Percentiles rank a stretch among this genome's conserved stretches.
Conservation (phyloP, 2,329 filamentous ascomycete species). For the Colletotrichum sublineola region DNA sequence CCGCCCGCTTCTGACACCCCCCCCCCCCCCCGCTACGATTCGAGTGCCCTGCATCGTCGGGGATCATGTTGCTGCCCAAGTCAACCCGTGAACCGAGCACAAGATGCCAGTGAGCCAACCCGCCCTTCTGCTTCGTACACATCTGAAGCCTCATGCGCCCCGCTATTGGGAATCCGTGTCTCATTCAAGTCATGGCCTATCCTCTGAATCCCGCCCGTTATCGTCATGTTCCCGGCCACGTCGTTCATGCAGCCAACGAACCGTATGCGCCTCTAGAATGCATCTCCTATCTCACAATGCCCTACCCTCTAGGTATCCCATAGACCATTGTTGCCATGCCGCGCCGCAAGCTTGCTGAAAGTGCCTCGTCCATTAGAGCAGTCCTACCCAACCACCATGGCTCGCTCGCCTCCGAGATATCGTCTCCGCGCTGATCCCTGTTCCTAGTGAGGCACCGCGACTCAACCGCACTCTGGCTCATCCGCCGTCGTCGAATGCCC, state of each 20-base stretch:
- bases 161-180: slow-evolving; percentile 1
- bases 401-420: background rate
- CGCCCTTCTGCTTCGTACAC: background rate
- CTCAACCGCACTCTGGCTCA: slow-evolving; percentile 57
- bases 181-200: background rate
- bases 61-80: slow-evolving; percentile 4
- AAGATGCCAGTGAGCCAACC: background rate
- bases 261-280: background rate
- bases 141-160: slow-evolving; percentile 4
- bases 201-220: background rate
- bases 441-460: background rate
- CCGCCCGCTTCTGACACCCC: background rate
- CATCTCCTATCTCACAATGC: slow-evolving; percentile 8
- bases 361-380: slow-evolving; percentile 17
- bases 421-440: background rate
- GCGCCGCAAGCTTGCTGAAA: background rate
- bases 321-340: background rate
- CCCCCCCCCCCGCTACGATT: slow-evolving; percentile 1
- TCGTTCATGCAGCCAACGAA: background rate
- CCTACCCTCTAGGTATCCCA: background rate
- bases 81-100: background rate
- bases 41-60: background rate
- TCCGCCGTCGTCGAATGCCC: slow-evolving; percentile 54
- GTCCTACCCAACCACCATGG: background rate
- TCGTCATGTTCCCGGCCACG: background rate